Evolutionary conservation across 306 rosid species (phyloP), one percentile per base, ranked within the genome.

Genomic region (Corylus americana): DNA sequence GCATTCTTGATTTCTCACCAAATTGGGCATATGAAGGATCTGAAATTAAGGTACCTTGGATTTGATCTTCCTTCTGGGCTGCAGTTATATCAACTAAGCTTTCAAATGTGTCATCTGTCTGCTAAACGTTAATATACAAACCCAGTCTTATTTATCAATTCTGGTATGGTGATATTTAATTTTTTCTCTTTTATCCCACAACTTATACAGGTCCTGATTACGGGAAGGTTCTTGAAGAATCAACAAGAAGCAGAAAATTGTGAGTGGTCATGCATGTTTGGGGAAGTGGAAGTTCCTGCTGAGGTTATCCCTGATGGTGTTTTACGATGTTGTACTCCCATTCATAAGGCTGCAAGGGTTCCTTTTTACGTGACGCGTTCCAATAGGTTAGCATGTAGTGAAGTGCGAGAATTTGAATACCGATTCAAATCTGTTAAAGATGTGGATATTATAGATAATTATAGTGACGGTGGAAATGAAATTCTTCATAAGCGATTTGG

Each of bases 251-350:
- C 79, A 69, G 92, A 86, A 87, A 78, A 55, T 58, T 81, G 81
- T 79, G 83, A 89, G 76, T 94, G 96, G 96, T 92, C 97, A 17
- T 90, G 96, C 74, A 92, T 94, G 98, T 94, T 94, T 83, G 97
- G 98, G 11, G 94, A 92, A 82, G 84, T 90, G 73, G 98, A 94
- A 87, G 97, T 92, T 83, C 96, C 91, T 37, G 94, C 94, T 7
- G 89, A 83, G 85, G 81, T 89, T 71, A 80, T 90, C 18, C 76
- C 83, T 31, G 84, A 90, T 58, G 92, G 97, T 66, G 92, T 90
- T 83, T 90, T 94, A 67, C 83, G 90, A 71, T 94, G 98, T 85
- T 87, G 86, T 84, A 82, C 97, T 54, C 98, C 98, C 2, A 58
- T 62, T 45, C 98, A 90, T 78, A 92, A 84, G 83, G 83, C 87